Evolutionary conservation across 371 early-diverging fungal genomes (phyloP), one percentile per base, ranked within the genome.

Genomic region (Mucor irregularis): DNA sequence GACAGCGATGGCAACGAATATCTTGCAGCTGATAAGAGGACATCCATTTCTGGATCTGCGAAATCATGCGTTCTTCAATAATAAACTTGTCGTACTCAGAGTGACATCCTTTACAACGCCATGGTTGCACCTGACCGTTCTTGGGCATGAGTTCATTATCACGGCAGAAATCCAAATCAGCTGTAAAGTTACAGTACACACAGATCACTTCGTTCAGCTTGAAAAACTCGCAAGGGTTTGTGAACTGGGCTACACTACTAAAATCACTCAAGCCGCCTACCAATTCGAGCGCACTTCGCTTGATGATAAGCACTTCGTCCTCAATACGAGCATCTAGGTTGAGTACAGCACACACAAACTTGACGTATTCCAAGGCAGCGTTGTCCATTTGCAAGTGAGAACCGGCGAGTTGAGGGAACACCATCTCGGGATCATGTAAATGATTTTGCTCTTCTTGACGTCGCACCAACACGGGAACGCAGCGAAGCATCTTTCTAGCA

Each of bases 161-260:
- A 19, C 94, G 84, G 49, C 93, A 93, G 53, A 98, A 83, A 67
- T 98, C 96, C 44, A 97, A 65, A 68, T 98, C 96, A 5, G 87
- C 81, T 39, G 85, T 78, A 54, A 80, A 81, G 58, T 88, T 87
- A 69, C 98, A 98, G 53, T 82, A 90, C 29, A 82, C 80, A 66
- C 98, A 98, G 21, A 93, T 86, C 16, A 96, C 85, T n/a, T 90
- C 89, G 1, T 84, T 75, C 19, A 98, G 65, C 30, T 87, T 81
- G 65, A 91, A 78, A 16, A 83, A 82, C 47, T 87, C 85, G 60
- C 91, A 91, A 0, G 94, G 92, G 47, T 90, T 89, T 22, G 58
- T 64, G 70, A 95, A 95, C 52, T 78, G 74, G 0, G 96, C 85
- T 34, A 85, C 81, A 5, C 71, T 58, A 5, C 85, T 80, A 62